Conservation (phyloP, 495 filamentous ascomycete species). For the Oleoguttula mirabilis region DNA sequence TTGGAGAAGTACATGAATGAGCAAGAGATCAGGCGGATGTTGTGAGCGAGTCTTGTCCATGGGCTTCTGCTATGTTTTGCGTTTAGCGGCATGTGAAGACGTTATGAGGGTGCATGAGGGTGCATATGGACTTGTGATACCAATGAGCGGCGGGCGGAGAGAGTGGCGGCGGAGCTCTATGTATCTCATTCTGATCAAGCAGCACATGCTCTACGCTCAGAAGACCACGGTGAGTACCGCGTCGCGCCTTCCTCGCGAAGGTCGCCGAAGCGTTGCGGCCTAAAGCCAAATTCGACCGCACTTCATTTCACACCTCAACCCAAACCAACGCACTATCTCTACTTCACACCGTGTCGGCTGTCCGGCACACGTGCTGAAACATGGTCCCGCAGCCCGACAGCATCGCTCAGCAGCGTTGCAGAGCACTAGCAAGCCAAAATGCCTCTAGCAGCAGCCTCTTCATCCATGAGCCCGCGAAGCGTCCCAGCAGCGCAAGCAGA, state of each 20-base stretch:
- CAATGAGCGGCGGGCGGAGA: neutral
- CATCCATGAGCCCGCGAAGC: neutral
- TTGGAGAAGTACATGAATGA: slow-evolving; percentile 80
- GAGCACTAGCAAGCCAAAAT: neutral
- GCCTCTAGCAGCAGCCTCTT: neutral
- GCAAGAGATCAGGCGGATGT: slow-evolving; percentile 81
- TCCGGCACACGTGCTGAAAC: neutral
- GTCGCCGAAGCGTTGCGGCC: neutral
- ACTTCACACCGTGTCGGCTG: too few species aligned
- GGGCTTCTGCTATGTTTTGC: neutral
- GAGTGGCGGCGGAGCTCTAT: neutral
- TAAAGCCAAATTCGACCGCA: neutral
- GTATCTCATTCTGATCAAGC: neutral
- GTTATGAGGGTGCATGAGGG: neutral
- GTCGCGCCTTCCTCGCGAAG: neutral
- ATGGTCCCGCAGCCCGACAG: neutral
- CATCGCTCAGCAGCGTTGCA: neutral
- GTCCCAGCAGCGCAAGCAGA: neutral
- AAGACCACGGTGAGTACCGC: neutral
- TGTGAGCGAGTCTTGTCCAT: slow-evolving; percentile 5
- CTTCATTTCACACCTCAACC: neutral
- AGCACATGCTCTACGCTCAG: neutral
- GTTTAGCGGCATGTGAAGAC: neutral
- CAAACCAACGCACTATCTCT: neutral
- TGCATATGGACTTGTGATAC: neutral